Evolutionary conservation across 2,329 filamentous ascomycete species (phyloP).

Genomic region (Cladosporium sp.): DNA sequence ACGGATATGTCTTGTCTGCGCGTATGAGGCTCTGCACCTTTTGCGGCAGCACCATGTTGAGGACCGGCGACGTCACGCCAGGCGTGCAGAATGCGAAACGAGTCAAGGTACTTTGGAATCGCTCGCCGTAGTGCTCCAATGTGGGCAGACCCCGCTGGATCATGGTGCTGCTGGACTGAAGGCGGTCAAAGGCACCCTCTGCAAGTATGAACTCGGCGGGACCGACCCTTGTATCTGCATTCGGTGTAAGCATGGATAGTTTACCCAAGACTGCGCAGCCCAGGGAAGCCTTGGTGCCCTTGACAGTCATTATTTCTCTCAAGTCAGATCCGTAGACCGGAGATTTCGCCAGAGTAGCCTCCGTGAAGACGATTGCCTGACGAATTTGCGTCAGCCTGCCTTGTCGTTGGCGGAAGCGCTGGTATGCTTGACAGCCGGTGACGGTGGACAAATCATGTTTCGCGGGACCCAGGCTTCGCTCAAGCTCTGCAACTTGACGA

Average conservation of each 20-base stretch:
- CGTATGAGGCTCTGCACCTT: conserved; percentile 30
- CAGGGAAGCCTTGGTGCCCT: conserved; percentile 11
- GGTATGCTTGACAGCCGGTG: conserved; percentile 29
- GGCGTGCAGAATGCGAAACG: conserved; percentile 94
- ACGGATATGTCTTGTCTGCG: conserved; percentile 27
- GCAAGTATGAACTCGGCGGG: conserved; percentile 9
- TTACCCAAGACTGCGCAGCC: conserved; percentile 17
- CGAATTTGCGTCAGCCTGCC: conserved; percentile 31
- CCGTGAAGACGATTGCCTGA: conserved; percentile 30
- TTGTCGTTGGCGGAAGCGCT: conserved; percentile 27
- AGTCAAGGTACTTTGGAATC: conserved; percentile 72
- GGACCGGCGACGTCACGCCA: conserved; percentile 68
- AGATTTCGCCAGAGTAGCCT: conserved; percentile 21
- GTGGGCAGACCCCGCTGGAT: conserved; percentile 52
- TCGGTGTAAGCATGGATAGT: conserved; percentile 15
- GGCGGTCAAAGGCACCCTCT: conserved; percentile 32
- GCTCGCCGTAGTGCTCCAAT: conserved; percentile 69
- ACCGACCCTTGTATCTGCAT: conserved; percentile 3
- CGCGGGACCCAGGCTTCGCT: conserved; percentile 19
- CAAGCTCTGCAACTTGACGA: conserved; percentile 25
- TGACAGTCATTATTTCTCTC: conserved; percentile 31
- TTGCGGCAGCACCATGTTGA: conserved; percentile 29
- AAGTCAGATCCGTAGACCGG: conserved; percentile 36
- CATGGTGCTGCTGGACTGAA: conserved; percentile 22
- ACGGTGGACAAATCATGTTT: conserved; percentile 30